Conservation (phyloP, 23 red algal species). For the Gracilaria domingensis region DNA sequence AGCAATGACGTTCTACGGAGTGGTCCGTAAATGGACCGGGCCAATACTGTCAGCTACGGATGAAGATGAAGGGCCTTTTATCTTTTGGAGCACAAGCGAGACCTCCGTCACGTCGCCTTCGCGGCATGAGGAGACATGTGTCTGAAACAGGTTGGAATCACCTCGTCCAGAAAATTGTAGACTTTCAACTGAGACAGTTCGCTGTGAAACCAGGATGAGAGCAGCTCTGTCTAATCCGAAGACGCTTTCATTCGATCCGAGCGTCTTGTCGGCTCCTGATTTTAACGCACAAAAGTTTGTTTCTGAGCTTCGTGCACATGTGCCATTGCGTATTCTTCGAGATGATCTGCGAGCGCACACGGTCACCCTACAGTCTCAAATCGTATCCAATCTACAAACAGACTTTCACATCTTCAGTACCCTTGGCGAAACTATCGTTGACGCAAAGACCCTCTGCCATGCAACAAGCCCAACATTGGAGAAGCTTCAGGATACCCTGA, state of each 20-base stretch:
- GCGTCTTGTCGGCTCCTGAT: background rate
- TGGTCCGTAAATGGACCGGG: background rate
- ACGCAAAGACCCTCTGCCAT: constrained; percentile 44
- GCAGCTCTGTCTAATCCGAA: constrained; percentile 9
- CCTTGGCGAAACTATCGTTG: constrained; percentile 51
- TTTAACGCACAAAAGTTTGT: constrained; percentile 64
- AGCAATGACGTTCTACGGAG: background rate
- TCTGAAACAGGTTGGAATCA: background rate
- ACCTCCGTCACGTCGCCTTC: background rate
- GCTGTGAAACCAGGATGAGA: background rate
- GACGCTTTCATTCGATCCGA: constrained; percentile 29
- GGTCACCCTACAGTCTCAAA: constrained; percentile 31
- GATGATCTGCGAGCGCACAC: constrained; percentile 66
- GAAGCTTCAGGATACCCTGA: constrained; percentile 41
- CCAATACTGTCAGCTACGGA: constrained; percentile 8
- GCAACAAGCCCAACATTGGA: constrained; percentile 29
- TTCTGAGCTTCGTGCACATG: constrained; percentile 35
- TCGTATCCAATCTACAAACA: constrained; percentile 61
- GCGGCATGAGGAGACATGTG: background rate
- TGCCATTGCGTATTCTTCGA: constrained; percentile 72
- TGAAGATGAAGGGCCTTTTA: background rate
- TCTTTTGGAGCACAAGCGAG: too few species aligned
- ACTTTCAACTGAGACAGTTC: background rate
- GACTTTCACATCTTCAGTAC: constrained; percentile 72
- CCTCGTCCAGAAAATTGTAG: background rate